A percentile compares a stretch with the other conserved stretches of the same genome.
Conservation (phyloP, 1,284 basidiomycete species). For the Naganishia sp. region DNA sequence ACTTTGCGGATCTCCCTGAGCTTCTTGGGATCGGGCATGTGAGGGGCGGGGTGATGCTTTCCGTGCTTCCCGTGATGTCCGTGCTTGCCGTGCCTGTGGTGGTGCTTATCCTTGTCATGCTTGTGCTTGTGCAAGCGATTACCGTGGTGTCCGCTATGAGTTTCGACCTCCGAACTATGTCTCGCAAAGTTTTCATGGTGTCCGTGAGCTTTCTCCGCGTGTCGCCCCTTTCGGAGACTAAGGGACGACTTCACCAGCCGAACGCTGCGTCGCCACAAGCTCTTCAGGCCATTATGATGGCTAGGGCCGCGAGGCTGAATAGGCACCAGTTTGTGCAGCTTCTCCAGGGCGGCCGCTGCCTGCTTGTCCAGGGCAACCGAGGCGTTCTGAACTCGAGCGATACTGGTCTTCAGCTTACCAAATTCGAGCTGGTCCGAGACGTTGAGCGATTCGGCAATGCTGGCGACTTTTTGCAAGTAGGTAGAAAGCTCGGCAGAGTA, state of each 20-base stretch:
- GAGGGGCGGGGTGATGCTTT: constrained; percentile 5
- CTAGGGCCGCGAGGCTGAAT: constrained; percentile 2
- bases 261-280: constrained; percentile 1
- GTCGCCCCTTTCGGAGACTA: not conserved
- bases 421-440: constrained; percentile 55
- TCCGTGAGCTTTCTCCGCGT: not conserved
- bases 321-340: constrained; percentile 49
- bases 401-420: constrained; percentile 57
- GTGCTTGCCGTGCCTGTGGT: constrained; percentile 15
- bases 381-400: constrained; percentile 59
- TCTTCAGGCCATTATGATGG: not conserved
- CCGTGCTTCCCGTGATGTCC: constrained; percentile 1
- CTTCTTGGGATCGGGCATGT: constrained; percentile 37
- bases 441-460: constrained; percentile 24
- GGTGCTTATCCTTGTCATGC: constrained; percentile 29
- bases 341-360: constrained; percentile 52
- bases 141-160: not conserved
- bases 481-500: constrained; percentile 66
- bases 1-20: constrained; percentile 61
- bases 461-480: constrained; percentile 60
- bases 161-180: not conserved
- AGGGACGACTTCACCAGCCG: constrained; percentile 5
- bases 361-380: constrained; percentile 63
- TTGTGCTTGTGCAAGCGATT: constrained; percentile 15
- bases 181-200: not conserved